Conservation (phyloP, 2,329 filamentous ascomycete genomes). For the Aspergillus sp. region DNA sequence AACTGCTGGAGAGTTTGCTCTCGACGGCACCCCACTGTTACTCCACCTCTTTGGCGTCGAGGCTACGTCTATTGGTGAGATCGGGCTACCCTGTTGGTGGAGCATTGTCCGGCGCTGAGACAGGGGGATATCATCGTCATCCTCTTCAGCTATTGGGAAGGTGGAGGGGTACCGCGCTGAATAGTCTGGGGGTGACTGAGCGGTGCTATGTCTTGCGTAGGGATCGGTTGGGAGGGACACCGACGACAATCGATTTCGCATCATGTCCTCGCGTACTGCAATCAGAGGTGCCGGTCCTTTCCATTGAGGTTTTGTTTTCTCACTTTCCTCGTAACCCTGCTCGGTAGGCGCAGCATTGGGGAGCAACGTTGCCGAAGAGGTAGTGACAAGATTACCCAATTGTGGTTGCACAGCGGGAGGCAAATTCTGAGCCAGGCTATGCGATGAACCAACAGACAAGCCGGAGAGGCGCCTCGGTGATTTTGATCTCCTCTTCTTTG, state of each 20-base stretch:
- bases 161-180: conserved; percentile 19
- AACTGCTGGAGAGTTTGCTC: conserved; percentile 49
- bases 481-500: conserved; percentile 12
- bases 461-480: conserved; percentile 12
- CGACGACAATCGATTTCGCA: conserved; percentile 43
- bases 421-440: conserved; percentile 1
- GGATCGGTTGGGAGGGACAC: conserved; percentile 35
- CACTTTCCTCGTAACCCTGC: conserved; percentile 15
- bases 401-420: conserved; percentile 9
- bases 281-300: conserved; percentile 49
- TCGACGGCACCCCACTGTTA: conserved; percentile 11
- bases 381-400: not conserved
- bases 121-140: conserved; percentile 73
- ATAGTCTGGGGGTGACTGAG: conserved; percentile 25
- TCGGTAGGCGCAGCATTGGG: conserved; percentile 16
- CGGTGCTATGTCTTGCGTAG: conserved; percentile 28
- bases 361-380: conserved; percentile 23
- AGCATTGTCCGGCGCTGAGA: conserved; percentile 66
- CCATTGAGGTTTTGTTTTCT: conserved; percentile 23
- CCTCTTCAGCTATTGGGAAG: conserved; percentile 33
- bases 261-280: conserved; percentile 54
- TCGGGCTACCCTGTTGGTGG: conserved; percentile 50
- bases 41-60: conserved; percentile 16
- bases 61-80: conserved; percentile 51
- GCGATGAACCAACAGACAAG: conserved; percentile 1